These are phyloP conservation scores for Claviceps paspali DNA, from an alignment of 2,329 filamentous ascomycete genomes.

Conservation along the genomic window DNA sequence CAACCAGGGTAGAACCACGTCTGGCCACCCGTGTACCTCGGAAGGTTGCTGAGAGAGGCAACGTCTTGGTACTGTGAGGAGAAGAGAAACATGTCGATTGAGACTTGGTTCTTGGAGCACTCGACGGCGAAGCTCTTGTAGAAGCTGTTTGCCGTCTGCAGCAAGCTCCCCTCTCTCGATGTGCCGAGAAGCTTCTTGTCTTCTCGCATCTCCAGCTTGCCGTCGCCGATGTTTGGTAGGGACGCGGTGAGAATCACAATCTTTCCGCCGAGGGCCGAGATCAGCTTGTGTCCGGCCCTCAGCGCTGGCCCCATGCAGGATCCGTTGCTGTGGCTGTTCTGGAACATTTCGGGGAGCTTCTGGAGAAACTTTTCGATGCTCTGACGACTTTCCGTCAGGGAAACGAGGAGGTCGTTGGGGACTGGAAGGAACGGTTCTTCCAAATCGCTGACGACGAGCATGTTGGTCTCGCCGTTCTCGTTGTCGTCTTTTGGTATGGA, in stretches of 20 bases:
- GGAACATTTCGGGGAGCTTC: conserved; percentile 92
- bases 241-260: conserved; percentile 83
- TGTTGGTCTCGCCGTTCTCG: conserved; percentile 70
- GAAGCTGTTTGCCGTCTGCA: conserved; percentile 90
- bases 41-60: conserved; percentile 86
- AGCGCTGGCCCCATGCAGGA: conserved; percentile 95
- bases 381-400: conserved; percentile 71
- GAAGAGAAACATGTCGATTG: conserved; percentile 96
- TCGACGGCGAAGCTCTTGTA: conserved; percentile 99
- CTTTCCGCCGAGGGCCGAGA: conserved; percentile 87
- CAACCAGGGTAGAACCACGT: conserved; percentile 98
- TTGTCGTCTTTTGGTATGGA: conserved; percentile 79
- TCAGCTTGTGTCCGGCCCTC: conserved; percentile 86
- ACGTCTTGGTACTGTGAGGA: conserved; percentile 95
- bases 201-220: conserved; percentile 83
- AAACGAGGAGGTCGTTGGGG: conserved; percentile 79
- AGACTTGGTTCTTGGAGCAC: conserved; percentile 97
- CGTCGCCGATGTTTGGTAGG: conserved; percentile 76
- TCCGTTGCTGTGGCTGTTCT: conserved; percentile 73
- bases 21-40: conserved; percentile 90
- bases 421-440: conserved; percentile 95
- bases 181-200: conserved; percentile 94
- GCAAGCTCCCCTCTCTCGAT: conserved; percentile 70
- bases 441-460: conserved; percentile 88
- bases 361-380: conserved; percentile 85